Base-by-base conservation (phyloP, 139 green algal species). In the Yamagishiella unicocca region DNA sequence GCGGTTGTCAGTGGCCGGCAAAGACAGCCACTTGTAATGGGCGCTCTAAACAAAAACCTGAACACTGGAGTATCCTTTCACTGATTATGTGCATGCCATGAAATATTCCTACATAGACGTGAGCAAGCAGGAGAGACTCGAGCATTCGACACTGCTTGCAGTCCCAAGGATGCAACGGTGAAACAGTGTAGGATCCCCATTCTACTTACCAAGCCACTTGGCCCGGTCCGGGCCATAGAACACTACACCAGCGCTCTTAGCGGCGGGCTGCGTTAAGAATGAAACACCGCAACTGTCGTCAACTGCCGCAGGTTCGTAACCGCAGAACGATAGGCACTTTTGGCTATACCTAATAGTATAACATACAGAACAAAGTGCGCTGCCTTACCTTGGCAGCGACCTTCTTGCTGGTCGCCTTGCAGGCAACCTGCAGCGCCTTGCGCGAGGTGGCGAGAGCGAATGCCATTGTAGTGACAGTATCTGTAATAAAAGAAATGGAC, bases 181-280 rank as follows among this genome's bases (percentile, higher is more conserved):
- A n/a, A n/a, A n/a, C n/a, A n/a, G n/a, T n/a, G n/a, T n/a, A n/a
- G n/a, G n/a, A n/a, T n/a, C n/a, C n/a, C n/a, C n/a, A 58, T 17
- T 66, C 19, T 22, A 67, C 87, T 78, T 37, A 91, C 90, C 90
- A 74, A 95, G 90, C 64, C 84, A 97, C 91, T 95, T 95, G 61
- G 87, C 89, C 45, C 92, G 89, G 85, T 96, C 87, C 25, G 93
- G 94, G 82, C 93, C 94, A 82, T 95, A 96, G 54, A 88, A 96
- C 91, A 94, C 91, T 27, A 95, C 82, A 42, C 70, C 71, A 25
- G 53, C 31, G 83, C 55, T 61, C 42, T 70, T 71, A 55, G 86
- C 29, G 61, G 61, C 78, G 55, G 79, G 61, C 5, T 29, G 35
- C 61, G 40, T 27, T 12, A 14, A 64, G 1, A 35, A 27, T 2